Percentiles rank a stretch among this genome's conserved stretches.
phyloP scores from a whole-genome alignment of 2,329 filamentous ascomycete species.

The Clarireedia sp. region DNA sequence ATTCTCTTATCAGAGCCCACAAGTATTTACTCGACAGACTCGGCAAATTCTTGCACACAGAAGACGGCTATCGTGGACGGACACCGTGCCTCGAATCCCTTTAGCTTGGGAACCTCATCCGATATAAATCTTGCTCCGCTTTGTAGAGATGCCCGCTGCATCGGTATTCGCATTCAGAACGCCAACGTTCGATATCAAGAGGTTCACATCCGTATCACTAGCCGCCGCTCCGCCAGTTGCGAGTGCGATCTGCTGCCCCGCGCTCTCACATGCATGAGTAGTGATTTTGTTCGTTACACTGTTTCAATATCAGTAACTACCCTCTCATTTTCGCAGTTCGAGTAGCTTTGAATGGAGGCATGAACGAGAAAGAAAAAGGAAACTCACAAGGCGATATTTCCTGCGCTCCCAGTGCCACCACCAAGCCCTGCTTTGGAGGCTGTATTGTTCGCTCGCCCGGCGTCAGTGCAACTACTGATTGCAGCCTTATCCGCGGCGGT shows the following conservation, averaged over 20 bases:
- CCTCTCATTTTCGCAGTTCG: neutral
- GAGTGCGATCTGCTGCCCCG: conserved; percentile 16
- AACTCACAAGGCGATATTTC: conserved; percentile 20
- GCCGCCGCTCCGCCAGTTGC: conserved; percentile 4
- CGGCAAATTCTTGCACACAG: too few relatives aligned
- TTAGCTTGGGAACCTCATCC: neutral
- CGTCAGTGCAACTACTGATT: conserved; percentile 13
- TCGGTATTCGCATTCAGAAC: conserved; percentile 21
- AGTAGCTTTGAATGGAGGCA: too few relatives aligned
- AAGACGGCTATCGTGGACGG: neutral
- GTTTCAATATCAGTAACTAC: neutral
- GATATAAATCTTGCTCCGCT: neutral
- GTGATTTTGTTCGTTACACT: conserved; percentile 22
- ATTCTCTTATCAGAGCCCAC: too few relatives aligned
- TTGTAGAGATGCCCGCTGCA: conserved; percentile 15
- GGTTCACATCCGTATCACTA: conserved; percentile 17
- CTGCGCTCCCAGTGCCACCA: conserved; percentile 14
- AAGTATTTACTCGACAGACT: too few relatives aligned
- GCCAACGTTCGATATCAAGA: conserved; percentile 22
- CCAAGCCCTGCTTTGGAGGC: conserved; percentile 15
- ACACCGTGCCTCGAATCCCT: neutral
- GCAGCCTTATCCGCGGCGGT: conserved; percentile 15
- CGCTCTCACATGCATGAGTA: conserved; percentile 18
- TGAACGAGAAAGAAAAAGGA: neutral
- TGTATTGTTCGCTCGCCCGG: conserved; percentile 17